A percentile compares a stretch with the other conserved stretches of the same genome.
These are phyloP conservation scores for Asterophora parasitica DNA, from an alignment of 768 basidiomycete species.

Conservation along the genomic window DNA sequence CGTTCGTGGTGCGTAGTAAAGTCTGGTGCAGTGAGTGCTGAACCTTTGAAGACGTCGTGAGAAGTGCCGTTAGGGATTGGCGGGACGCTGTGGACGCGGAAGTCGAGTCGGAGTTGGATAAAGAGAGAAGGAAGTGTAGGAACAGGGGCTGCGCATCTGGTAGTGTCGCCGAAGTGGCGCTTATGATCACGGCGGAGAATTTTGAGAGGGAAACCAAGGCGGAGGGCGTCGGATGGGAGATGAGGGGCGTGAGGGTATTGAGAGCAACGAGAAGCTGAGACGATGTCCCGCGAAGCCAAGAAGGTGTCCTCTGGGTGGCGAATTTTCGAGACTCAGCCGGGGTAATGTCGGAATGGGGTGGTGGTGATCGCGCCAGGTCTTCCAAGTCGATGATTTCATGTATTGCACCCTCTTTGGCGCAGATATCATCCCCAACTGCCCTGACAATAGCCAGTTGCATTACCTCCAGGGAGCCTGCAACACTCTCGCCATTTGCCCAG, in stretches of 20 bases:
- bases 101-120: constrained; percentile 56
- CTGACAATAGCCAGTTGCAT: constrained; percentile 51
- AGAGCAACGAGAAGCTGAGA: constrained; percentile 82
- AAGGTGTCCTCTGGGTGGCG: constrained; percentile 53
- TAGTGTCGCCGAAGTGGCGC: constrained; percentile 54
- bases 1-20: constrained; percentile 56
- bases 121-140: constrained; percentile 66
- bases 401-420: constrained; percentile 55
- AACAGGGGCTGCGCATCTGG: constrained; percentile 64
- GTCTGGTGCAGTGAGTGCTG: constrained; percentile 47
- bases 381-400: constrained; percentile 54
- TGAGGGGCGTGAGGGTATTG: constrained; percentile 65
- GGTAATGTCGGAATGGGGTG: constrained; percentile 17
- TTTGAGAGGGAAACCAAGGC: constrained; percentile 55
- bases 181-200: constrained; percentile 54
- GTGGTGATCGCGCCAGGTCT: constrained; percentile 43
- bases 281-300: constrained; percentile 80
- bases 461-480: constrained; percentile 51
- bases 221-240: constrained; percentile 64
- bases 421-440: constrained; percentile 65
- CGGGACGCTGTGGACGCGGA: constrained; percentile 49
- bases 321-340: constrained; percentile 30
- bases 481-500: constrained; percentile 71
- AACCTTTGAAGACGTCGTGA: constrained; percentile 36
- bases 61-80: constrained; percentile 40